Base-by-base conservation (phyloP, 1,284 basidiomycete genomes). In the Vanrija sp. region DNA sequence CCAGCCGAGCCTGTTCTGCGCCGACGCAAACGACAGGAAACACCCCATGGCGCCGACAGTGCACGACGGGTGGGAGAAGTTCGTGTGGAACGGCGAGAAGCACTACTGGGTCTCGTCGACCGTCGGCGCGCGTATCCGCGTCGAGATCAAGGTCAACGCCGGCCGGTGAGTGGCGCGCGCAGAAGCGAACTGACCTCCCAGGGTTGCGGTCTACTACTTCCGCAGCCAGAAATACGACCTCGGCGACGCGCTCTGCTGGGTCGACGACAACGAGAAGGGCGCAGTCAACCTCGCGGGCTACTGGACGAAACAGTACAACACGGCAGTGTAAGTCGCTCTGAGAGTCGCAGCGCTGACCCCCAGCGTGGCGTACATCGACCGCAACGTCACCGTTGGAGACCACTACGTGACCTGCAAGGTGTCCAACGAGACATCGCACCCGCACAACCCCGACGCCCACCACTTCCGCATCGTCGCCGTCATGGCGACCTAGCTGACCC, bases 401-500 rank as follows among this genome's bases (percentile, higher is more conserved):
- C 56, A 60, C 58, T 74, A 73, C 52, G 73, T 78, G 15, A 74
- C 74, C 4, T 78, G 77, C 63, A 67, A 78, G 55, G 61, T 78
- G 25, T 38, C 71, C 6, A n/a, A 63, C n/a, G 64, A 67, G 16
- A 70, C 75, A 9, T 67, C 65, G 3, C 71, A 78, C 61, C 74
- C 74, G 6, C 58, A 52, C 6, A 68, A 74, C 44, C 55, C 66
- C 4, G 58, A 71, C 19, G 74, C 75, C 21, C 73, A 76, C 61
- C 69, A 78, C 48, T 78, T 77, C 65, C 65, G 77, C 26, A 62
- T 78, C 25, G 76, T 77, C 42, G 76, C 75, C 3, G 68, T 78
- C 55, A 77, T 77, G 71, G 74, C 76, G 12, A 75, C 76, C 8
- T 78, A 68, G 61, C 21, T 23, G 21, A 23, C 21, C 21, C 21